A percentile compares a stretch with the other conserved stretches of the same genome.
phyloP scores from a whole-genome alignment of 768 basidiomycete species.

The Agaricus blazei region DNA sequence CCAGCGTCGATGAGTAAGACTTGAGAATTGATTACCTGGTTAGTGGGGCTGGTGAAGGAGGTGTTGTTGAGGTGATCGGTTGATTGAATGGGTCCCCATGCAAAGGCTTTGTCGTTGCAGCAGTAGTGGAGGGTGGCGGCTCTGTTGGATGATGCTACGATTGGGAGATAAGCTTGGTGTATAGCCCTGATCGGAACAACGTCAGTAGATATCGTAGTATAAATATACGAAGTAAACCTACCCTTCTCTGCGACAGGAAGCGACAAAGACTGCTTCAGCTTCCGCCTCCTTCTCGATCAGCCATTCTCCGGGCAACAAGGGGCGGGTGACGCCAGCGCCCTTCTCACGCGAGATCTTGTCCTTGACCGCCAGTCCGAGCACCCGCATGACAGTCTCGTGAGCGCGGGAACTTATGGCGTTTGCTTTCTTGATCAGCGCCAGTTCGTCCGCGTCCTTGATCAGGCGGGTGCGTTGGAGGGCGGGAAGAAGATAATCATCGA shows the following conservation, averaged over 20 bases:
- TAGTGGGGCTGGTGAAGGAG: slow-evolving; percentile 25
- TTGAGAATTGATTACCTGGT: slow-evolving; percentile 49
- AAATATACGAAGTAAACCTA: slow-evolving; percentile 29
- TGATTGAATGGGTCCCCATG: slow-evolving; percentile 69
- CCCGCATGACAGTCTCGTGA: slow-evolving; percentile 89
- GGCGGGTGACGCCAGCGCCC: slow-evolving; percentile 41
- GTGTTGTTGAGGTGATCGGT: slow-evolving; percentile 52
- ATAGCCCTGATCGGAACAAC: slow-evolving; percentile 47
- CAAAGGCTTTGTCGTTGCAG: slow-evolving; percentile 84
- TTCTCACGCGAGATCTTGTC: slow-evolving; percentile 43
- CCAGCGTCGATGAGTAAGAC: slow-evolving; percentile 93
- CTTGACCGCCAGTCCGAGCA: slow-evolving; percentile 72
- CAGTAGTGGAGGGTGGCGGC: slow-evolving; percentile 94
- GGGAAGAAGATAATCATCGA: slow-evolving; percentile 63
- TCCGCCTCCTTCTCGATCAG: slow-evolving; percentile 89
- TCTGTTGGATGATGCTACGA: slow-evolving; percentile 81
- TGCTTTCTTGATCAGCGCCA: slow-evolving; percentile 70
- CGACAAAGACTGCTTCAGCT: slow-evolving; percentile 91
- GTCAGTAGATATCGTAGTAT: neutral
- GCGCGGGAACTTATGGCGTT: slow-evolving; percentile 86
- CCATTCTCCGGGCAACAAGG: slow-evolving; percentile 75
- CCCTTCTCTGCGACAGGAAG: slow-evolving; percentile 86
- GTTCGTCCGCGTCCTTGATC: slow-evolving; percentile 71
- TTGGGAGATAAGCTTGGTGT: slow-evolving; percentile 90
- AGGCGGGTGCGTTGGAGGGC: slow-evolving; percentile 82